Evolutionary conservation across 306 rosid genomes (phyloP).

Genomic region (Vigna trinervia): DNA sequence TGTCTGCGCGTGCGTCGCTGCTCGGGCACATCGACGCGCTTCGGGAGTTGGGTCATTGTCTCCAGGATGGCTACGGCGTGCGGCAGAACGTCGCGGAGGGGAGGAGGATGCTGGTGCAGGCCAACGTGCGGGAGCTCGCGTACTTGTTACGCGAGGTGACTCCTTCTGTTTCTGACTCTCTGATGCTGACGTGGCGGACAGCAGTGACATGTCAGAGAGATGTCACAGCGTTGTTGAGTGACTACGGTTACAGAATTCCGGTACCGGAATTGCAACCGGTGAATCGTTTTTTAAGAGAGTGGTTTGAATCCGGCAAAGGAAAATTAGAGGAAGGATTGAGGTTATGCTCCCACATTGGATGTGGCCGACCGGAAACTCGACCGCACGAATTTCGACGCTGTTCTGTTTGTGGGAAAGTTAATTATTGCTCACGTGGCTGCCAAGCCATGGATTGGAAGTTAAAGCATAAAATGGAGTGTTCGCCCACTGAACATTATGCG

Average conservation of each 20-base stretch:
- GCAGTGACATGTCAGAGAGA: conserved; percentile 32
- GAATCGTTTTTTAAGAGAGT: conserved; percentile 69
- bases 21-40: conserved; percentile 86
- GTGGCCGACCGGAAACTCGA: conserved; percentile 86
- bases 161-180: conserved; percentile 2
- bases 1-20: conserved; percentile 75
- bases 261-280: conserved; percentile 67
- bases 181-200: conserved; percentile 42
- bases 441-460: conserved; percentile 91
- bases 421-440: conserved; percentile 89
- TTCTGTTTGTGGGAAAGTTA: conserved; percentile 80
- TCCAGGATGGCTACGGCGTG: conserved; percentile 90
- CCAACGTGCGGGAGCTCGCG: conserved; percentile 78
- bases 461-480: conserved; percentile 69
- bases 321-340: conserved; percentile 49
- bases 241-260: conserved; percentile 58
- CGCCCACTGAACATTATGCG: conserved; percentile 47
- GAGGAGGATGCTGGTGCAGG: conserved; percentile 68
- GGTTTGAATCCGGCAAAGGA: conserved; percentile 65
- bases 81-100: conserved; percentile 66
- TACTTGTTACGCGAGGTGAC: conserved; percentile 44
- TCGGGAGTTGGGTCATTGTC: conserved; percentile 89
- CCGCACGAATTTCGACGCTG: conserved; percentile 88
- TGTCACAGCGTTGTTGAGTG: conserved; percentile 49
- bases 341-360: conserved; percentile 69